phyloP scores from a whole-genome alignment of 1,139 yeast genomes.

The Sporopachydermia cereana region DNA sequence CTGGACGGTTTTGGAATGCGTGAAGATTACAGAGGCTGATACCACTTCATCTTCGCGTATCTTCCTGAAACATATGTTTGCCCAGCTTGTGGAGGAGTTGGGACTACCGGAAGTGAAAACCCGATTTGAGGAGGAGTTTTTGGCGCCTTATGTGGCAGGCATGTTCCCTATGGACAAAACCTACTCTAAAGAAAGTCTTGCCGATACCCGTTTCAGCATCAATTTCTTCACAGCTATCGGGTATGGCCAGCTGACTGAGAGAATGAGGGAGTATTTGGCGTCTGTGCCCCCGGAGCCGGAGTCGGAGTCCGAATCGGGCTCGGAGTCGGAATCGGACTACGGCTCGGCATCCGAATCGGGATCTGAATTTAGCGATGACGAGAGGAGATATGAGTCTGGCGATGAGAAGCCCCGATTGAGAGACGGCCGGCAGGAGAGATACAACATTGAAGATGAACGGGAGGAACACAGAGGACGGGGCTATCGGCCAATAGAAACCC shows the following conservation, averaged over 20 bases:
- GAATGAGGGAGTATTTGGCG: slow-evolving; percentile 52
- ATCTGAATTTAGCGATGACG: slow-evolving; percentile 15
- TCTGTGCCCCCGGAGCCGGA: slow-evolving; percentile 22
- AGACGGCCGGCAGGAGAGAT: no score
- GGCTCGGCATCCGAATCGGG: slow-evolving; percentile 17
- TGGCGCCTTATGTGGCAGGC: slow-evolving; percentile 36
- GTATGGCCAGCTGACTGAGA: slow-evolving; percentile 71
- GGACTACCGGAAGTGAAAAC: slow-evolving; percentile 42
- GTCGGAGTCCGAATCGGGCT: slow-evolving; percentile 3
- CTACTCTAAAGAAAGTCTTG: slow-evolving; percentile 29
- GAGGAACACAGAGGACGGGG: no score
- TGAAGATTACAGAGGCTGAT: slow-evolving; percentile 55
- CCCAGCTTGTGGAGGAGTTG: slow-evolving; percentile 68
- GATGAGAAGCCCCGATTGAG: no score
- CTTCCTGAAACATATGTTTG: slow-evolving; percentile 68
- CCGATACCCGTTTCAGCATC: slow-evolving; percentile 69
- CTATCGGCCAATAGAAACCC: no score
- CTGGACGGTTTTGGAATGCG: slow-evolving; percentile 43
- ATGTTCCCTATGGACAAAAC: slow-evolving; percentile 32
- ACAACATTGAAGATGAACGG: no score
- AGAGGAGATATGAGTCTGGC: no score
- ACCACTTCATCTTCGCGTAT: slow-evolving; percentile 78
- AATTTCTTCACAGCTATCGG: slow-evolving; percentile 93
- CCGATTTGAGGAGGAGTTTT: slow-evolving; percentile 40
- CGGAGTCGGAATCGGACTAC: slow-evolving; percentile 14